Conservation (phyloP, 176 grass and related monocot genomes). For the Rhynchospora pubera region DNA sequence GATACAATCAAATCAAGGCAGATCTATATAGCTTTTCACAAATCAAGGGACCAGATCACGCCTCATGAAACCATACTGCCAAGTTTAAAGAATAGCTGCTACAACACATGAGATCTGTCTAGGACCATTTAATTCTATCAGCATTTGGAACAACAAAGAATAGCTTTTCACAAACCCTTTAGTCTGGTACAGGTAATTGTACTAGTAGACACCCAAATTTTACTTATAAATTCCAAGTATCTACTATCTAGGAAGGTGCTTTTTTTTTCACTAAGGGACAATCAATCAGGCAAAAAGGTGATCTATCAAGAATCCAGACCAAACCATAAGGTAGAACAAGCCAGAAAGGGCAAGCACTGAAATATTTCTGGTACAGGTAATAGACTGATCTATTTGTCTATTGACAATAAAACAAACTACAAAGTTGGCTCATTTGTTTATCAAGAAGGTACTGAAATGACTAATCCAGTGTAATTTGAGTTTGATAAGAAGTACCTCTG, state of each 20-base stretch:
- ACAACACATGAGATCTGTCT: neutral
- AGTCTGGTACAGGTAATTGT: too few relatives aligned
- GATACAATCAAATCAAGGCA: neutral
- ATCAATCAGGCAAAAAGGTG: neutral
- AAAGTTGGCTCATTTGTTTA: neutral
- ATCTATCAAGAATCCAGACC: neutral
- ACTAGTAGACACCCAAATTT: neutral
- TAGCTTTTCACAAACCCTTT: too few relatives aligned
- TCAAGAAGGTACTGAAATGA: neutral
- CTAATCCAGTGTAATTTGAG: neutral
- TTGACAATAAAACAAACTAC: neutral
- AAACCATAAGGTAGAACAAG: neutral
- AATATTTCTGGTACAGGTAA: neutral
- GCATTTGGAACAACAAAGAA: neutral
- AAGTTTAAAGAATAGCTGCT: neutral
- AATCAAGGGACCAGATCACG: neutral
- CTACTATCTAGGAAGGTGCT: neutral
- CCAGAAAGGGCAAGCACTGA: neutral
- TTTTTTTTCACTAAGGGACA: neutral
- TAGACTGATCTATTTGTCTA: neutral
- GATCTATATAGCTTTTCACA: neutral
- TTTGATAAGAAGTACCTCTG: slow-evolving; percentile 18
- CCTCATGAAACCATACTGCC: neutral
- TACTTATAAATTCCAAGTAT: neutral
- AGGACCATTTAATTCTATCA: neutral